Base-by-base conservation (phyloP, 345 rosid genomes). In the Acer negundo region DNA sequence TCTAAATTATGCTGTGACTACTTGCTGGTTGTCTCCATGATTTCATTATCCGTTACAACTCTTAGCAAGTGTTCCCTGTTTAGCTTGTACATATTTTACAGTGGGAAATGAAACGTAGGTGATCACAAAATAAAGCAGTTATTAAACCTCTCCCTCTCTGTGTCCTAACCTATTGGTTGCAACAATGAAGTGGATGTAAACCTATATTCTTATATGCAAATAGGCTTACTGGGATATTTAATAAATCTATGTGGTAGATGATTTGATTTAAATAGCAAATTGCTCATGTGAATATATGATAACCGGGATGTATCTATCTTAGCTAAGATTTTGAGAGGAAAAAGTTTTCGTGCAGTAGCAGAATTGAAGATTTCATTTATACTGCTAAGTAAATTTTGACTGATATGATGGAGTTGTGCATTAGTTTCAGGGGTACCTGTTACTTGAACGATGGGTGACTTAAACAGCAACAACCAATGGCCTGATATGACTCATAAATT, bases 301-400 rank as follows among this genome's bases (percentile, higher is more conserved):
- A 42, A 11, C n/a, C 0, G 31, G 16, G 24, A 67, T 67, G 55
- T 15, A 67, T 67, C 55, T 20, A 24, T 44, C 26, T 51, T 53
- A 24, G 62, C 61, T 53, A 69, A 63, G 40, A 17, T n/a, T 71
- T 17, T 47, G n/a, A 23, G 59, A 70, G 56, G 56, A 53, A 70
- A 15, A 70, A 9, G 23, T 11, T 51, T 20, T 19, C 62, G 53
- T 70, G 74, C 23, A 6, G 15, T 4, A 10, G 6, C 73, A 70
- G 17, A 1, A 26, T 53, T 44, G 24, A 23, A 44, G 28, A 69
- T 70, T 15, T 23, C 20, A 51, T 16, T 49, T 7, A 26, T 12
- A 26, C 35, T 16, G 62, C 62, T 70, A 23, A 46, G 31, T 17
- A 69, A 47, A 12, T 22, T 69, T 44, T 46, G n/a, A 44, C 56